Conservation (phyloP, 1,284 basidiomycete species). For the Athelia psychrophila region DNA sequence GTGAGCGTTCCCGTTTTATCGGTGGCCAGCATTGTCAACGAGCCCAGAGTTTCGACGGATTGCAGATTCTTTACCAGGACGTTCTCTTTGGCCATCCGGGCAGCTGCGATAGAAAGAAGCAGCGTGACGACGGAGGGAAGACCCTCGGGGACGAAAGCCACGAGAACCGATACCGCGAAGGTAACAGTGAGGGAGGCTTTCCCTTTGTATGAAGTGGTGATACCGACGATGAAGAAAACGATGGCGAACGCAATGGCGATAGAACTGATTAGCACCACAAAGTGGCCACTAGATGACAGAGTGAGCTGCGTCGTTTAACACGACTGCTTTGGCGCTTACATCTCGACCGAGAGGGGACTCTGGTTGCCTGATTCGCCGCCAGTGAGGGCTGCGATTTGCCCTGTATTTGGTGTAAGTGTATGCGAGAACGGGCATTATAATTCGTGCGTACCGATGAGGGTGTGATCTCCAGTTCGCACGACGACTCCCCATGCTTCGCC, state of each 20-base stretch:
- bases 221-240: conserved; percentile 63
- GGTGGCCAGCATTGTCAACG: conserved; percentile 61
- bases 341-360: conserved; percentile 64
- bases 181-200: conserved; percentile 59
- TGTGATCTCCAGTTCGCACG: conserved; percentile 64
- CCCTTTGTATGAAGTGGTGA: conserved; percentile 64
- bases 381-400: conserved; percentile 64
- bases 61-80: conserved; percentile 70
- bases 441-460: conserved; percentile 49
- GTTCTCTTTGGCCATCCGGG: conserved; percentile 70
- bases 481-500: conserved; percentile 71
- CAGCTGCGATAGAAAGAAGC: conserved; percentile 67
- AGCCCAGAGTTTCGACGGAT: conserved; percentile 69
- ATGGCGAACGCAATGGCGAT: conserved; percentile 63
- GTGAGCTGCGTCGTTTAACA: conserved; percentile 1
- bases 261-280: conserved; percentile 56
- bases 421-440: neutral
- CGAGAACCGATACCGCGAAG: conserved; percentile 67
- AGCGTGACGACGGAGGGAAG: conserved; percentile 71
- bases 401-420: conserved; percentile 19
- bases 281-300: conserved; percentile 39
- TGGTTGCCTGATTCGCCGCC: conserved; percentile 62
- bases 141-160: conserved; percentile 72
- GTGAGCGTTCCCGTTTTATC: conserved; percentile 79
- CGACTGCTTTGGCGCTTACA: conserved; percentile 36